Percentiles rank a stretch among this genome's conserved stretches.
These are phyloP conservation scores for Carnegiea gigantea DNA, from an alignment of 179 eudicot genomes.

Conservation along the genomic window DNA sequence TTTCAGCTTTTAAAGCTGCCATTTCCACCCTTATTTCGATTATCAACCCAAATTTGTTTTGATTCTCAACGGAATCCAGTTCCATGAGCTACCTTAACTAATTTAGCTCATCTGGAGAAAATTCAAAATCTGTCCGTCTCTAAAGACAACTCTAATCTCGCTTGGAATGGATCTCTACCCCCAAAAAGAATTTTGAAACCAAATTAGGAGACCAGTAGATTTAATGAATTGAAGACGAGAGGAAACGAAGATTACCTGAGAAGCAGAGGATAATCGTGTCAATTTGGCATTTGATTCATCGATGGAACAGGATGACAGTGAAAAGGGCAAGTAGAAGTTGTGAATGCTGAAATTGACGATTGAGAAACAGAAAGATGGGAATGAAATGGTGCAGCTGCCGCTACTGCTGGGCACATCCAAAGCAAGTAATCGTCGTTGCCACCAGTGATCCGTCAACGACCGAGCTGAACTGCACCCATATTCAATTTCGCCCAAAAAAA, in stretches of 20 bases:
- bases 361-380: background rate
- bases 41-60: background rate
- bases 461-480: background rate
- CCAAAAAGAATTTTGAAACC: background rate
- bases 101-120: background rate
- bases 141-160: background rate
- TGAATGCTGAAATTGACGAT: background rate
- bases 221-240: background rate
- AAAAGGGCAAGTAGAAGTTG: background rate
- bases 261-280: background rate
- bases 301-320: background rate
- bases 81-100: background rate
- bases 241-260: background rate
- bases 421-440: background rate
- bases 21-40: background rate
- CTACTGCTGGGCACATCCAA: background rate
- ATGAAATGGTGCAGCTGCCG: background rate
- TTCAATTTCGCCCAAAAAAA: too few species aligned
- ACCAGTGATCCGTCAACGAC: background rate
- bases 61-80: too few species aligned
- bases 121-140: too few species aligned
- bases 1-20: background rate
- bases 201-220: too few species aligned
- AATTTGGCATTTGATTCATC: background rate
- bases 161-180: background rate